phyloP scores from a whole-genome alignment of 2,329 filamentous ascomycete genomes.

The Corniculantispora saksenae region DNA sequence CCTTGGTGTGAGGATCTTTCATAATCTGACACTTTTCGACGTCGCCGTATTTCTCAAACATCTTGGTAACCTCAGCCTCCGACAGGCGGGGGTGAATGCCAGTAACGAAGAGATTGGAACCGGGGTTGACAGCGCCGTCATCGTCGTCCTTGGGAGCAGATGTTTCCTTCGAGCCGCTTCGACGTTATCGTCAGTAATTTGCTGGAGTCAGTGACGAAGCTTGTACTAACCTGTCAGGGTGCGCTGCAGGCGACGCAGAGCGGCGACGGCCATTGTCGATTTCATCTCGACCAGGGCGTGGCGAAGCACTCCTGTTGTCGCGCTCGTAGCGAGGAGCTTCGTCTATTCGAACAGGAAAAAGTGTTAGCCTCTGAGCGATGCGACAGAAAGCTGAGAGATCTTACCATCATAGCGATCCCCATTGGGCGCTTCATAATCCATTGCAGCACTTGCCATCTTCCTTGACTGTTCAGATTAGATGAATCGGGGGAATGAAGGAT shows the following conservation, averaged over 20 bases:
- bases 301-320: conserved; percentile 67
- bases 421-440: conserved; percentile 71
- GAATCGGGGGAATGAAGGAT: not conserved
- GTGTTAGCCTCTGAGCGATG: not conserved
- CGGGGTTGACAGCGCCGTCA: conserved; percentile 82
- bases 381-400: conserved; percentile 23
- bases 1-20: conserved; percentile 96
- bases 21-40: conserved; percentile 99
- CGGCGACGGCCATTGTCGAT: conserved; percentile 60
- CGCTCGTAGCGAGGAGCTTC: conserved; percentile 67
- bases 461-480: conserved; percentile 19
- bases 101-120: conserved; percentile 98
- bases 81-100: conserved; percentile 92
- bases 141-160: conserved; percentile 61
- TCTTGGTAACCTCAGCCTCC: conserved; percentile 86
- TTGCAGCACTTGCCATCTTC: conserved; percentile 63
- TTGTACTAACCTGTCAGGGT: conserved; percentile 39
- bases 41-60: conserved; percentile 98
- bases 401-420: conserved; percentile 68
- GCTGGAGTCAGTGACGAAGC: not conserved
- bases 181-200: not conserved
- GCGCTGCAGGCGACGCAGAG: conserved; percentile 61
- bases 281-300: conserved; percentile 62
- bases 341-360: conserved; percentile 42
- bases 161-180: conserved; percentile 54